Evolutionary conservation across 179 eudicot genomes (phyloP), one percentile per base, ranked within the genome.

Genomic region (Silene vulgaris): DNA sequence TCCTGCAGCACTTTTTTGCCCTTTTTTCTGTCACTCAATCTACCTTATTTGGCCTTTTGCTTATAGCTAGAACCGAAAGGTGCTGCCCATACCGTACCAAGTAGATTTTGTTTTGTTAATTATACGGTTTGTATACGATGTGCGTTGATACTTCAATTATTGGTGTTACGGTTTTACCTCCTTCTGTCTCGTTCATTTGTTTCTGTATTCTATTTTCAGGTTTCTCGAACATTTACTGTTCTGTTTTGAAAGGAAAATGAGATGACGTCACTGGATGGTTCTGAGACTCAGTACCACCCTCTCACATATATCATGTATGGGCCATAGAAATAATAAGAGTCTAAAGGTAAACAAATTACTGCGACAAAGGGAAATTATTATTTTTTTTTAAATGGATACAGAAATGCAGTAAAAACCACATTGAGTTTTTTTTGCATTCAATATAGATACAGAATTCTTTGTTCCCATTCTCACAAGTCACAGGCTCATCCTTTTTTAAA

Each of bases 31-130:
- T 71, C 73, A 65, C 57, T 78, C 45, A 72, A 76, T 77, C 54
- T 69, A 60, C 50, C 60, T 1, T 0, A 14, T 77, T 78, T 74
- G 84, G 81, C 28, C 45, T 64, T 48, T 70, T 54, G 76, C 81
- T 40, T 59, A 75, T 37, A 72, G 50, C 3, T 59, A 32, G 68
- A 52, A 43, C 62, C 17, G 20, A 65, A 73, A 43, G 66, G 16
- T 77, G 68, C 73, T 78, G 69, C 84, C 81, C 84, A 78, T 74
- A 65, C 32, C 65, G 57, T 74, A 69, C 76, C 73, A 52, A 52
- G 71, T 76, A 67, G 65, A 75, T 61, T 16, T 68, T 12, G 3
- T 62, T 29, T 40, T 43, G 60, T 28, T 6, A 23, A 52, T 1
- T 52, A 13, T 13, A 52, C 17, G 59, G 48, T 40, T 40, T 59